phyloP scores from a whole-genome alignment of 805 yeast species.

The Saccharomycopsis schoenii region DNA sequence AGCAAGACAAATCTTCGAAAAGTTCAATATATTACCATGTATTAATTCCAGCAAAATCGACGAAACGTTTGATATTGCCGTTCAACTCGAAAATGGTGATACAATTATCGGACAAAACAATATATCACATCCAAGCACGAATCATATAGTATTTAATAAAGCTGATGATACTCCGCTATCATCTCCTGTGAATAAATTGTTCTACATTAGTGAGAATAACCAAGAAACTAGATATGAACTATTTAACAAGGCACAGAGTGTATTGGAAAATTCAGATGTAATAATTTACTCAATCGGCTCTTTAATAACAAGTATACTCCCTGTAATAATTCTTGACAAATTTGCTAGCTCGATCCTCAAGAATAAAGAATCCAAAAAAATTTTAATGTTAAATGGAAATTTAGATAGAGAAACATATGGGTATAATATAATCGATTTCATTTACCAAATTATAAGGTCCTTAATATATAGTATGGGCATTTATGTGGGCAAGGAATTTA shows the following conservation, averaged over 20 bases:
- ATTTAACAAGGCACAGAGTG: constrained; percentile 34
- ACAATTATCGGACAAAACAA: constrained; percentile 86
- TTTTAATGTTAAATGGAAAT: constrained; percentile 64
- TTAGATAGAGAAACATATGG: constrained; percentile 74
- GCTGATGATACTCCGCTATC: constrained; percentile 39
- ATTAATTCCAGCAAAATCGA: constrained; percentile 6
- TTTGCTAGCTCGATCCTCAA: constrained; percentile 49
- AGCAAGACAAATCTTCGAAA: not conserved
- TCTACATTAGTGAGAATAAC: constrained; percentile 80
- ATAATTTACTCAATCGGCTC: constrained; percentile 80
- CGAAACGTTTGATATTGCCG: constrained; percentile 76
- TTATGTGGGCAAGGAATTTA: constrained; percentile 5
- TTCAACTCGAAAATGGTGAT: constrained; percentile 55
- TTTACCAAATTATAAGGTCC: constrained; percentile 45
- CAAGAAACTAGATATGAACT: constrained; percentile 76
- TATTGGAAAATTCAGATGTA: constrained; percentile 40
- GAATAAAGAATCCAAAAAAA: constrained; percentile 30
- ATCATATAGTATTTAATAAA: constrained; percentile 18
- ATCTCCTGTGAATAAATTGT: constrained; percentile 63
- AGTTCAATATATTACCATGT: constrained; percentile 11
- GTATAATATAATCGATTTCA: constrained; percentile 49
- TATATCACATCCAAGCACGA: constrained; percentile 69
- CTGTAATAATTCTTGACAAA: constrained; percentile 66
- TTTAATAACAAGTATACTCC: constrained; percentile 77
- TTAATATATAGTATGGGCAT: constrained; percentile 39